Conservation (phyloP, 2,329 filamentous ascomycete species). For the Grosmannia clavigera region DNA sequence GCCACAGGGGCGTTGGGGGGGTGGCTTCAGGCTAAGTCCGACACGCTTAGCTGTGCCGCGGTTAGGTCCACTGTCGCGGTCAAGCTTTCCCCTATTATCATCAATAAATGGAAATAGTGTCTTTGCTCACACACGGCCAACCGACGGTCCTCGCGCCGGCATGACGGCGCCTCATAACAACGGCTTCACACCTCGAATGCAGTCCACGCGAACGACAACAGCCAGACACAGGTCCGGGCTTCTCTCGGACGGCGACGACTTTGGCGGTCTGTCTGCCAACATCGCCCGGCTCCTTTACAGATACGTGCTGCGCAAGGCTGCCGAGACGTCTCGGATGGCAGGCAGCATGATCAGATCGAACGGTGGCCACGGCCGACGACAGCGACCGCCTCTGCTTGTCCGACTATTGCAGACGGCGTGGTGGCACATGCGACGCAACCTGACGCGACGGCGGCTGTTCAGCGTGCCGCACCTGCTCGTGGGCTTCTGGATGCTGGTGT, state of each 20-base stretch:
- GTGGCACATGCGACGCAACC: conserved; percentile 28
- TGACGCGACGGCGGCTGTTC: conserved; percentile 38
- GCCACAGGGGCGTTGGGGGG: neutral
- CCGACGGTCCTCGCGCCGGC: conserved; percentile 5
- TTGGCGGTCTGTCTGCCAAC: neutral
- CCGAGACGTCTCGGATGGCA: neutral
- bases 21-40: neutral
- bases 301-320: neutral
- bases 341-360: neutral
- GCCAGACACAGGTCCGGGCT: conserved; percentile 9
- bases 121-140: neutral
- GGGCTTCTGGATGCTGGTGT: conserved; percentile 58
- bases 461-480: conserved; percentile 58
- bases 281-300: neutral
- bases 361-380: conserved; percentile 11
- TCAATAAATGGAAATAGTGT: neutral
- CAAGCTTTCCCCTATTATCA: neutral
- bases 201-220: conserved; percentile 15
- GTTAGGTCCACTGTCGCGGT: neutral
- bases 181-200: conserved; percentile 9
- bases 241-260: conserved; percentile 6
- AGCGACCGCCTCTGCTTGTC: conserved; percentile 22
- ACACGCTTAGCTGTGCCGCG: neutral
- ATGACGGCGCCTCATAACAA: conserved; percentile 28
- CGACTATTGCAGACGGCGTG: conserved; percentile 8